phyloP scores from a whole-genome alignment of 805 yeast species.

The Ogataea paraovalis region DNA sequence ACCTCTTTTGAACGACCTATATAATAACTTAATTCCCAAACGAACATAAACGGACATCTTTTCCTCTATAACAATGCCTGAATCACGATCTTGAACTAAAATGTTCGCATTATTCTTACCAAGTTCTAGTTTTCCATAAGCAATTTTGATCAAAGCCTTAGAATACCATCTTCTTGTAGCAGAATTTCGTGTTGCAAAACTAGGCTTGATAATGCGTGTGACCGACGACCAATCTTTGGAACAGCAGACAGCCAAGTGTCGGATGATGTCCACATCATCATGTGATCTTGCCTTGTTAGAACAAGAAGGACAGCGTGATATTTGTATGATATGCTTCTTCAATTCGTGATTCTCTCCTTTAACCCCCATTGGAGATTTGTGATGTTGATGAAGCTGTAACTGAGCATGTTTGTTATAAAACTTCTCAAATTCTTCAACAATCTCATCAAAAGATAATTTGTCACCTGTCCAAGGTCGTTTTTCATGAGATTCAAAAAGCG shows the following conservation, averaged over 20 bases:
- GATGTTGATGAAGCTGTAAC: neutral
- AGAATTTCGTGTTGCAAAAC: conserved; percentile 72
- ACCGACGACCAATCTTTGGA: conserved; percentile 72
- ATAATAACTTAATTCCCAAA: conserved; percentile 78
- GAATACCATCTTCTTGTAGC: conserved; percentile 91
- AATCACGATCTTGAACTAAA: conserved; percentile 83
- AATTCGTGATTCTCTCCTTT: neutral
- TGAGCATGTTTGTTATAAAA: conserved; percentile 28
- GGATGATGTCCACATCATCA: conserved; percentile 65
- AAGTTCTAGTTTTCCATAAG: conserved; percentile 81
- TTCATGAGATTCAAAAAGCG: conserved; percentile 44
- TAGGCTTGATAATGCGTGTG: conserved; percentile 56
- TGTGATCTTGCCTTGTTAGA: conserved; percentile 49
- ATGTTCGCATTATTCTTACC: conserved; percentile 94
- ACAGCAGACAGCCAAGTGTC: conserved; percentile 85
- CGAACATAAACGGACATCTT: conserved; percentile 87
- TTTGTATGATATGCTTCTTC: conserved; percentile 43
- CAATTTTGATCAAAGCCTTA: conserved; percentile 73
- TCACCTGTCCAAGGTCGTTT: conserved; percentile 55
- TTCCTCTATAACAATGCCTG: conserved; percentile 90
- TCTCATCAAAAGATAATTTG: conserved; percentile 39
- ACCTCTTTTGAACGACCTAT: conserved; percentile 59
- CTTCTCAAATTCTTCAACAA: conserved; percentile 44
- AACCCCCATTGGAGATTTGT: neutral
- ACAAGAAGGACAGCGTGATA: conserved; percentile 81